Base-by-base conservation (phyloP, 345 rosid genomes). In the Reutealis trisperma region DNA sequence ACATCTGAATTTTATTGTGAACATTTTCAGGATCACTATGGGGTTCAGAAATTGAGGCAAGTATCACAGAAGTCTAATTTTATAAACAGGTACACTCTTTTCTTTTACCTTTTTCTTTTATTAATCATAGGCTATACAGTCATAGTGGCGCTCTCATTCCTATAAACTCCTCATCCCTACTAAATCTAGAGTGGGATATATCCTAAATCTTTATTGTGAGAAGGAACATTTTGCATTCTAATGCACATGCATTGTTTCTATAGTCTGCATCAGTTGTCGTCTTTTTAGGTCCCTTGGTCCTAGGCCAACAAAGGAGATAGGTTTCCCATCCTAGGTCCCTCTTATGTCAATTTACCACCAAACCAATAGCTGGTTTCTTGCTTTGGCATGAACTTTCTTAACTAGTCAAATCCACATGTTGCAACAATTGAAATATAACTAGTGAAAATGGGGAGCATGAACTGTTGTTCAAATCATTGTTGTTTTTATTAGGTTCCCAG, bases 31-130 rank as follows among this genome's bases (percentile, higher is more conserved):
- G 99, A 96, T 77, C 82, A 86, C 9, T 87, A 85, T 58, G 99
- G 94, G 30, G 87, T 94, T 77, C 88, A 88, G 82, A 92, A 91
- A 78, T 80, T 96, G 89, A 86, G 74, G 77, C 94, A 96, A 81
- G 90, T 91, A 12, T 84, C 91, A 3, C 88, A 89, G 73, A 94
- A 88, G 74, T 78, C 94, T 10, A 86, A 83, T 79, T 96, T 87
- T 85, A 88, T 84, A 61, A 96, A 96, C 89, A 94, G 97, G 99
- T 96, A 90, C 21, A 9, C 42, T 7, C 5, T 5, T 27, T 8
- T 54, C 12, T 67, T 24, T 24, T 14, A 12, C 24, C 7, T 22
- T 10, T 37, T 2, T 10, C n/a, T 34, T 30, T 2, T 4, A 34
- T 32, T 32, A 34, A 34, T 4, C 37, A 1, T 34, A 34, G 3